These are phyloP conservation scores for Urtica urens DNA, from an alignment of 306 rosid genomes.

Conservation along the genomic window DNA sequence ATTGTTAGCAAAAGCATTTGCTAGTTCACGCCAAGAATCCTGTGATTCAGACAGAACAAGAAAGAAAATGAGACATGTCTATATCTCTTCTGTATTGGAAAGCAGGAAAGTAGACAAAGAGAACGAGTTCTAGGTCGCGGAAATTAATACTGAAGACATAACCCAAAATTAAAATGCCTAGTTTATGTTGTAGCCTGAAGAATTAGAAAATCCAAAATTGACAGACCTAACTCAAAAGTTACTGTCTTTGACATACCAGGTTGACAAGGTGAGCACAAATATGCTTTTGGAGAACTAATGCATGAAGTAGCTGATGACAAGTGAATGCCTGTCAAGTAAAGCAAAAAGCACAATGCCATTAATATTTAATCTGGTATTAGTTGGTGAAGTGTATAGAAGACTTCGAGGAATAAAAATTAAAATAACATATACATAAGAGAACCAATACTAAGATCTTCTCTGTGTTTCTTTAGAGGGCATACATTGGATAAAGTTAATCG, in stretches of 20 bases:
- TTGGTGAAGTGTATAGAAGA: neutral
- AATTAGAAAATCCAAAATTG: neutral
- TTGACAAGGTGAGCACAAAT: conserved; percentile 71
- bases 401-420: neutral
- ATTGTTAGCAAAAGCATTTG: conserved; percentile 68
- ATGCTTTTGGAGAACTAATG: conserved; percentile 78
- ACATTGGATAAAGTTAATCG: too few relatives aligned
- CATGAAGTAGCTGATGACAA: conserved; percentile 68
- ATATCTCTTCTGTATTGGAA: too few relatives aligned
- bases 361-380: neutral
- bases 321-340: conserved; percentile 55
- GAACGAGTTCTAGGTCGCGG: too few relatives aligned
- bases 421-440: neutral
- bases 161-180: too few relatives aligned
- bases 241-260: conserved; percentile 49
- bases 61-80: conserved; percentile 14
- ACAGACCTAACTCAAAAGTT: neutral
- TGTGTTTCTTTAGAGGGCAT: too few relatives aligned
- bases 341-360: conserved; percentile 11
- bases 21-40: conserved; percentile 87
- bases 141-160: too few relatives aligned
- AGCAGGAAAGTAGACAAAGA: too few relatives aligned
- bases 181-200: neutral
- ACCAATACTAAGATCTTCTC: too few relatives aligned
- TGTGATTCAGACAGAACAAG: conserved; percentile 24